Base-by-base conservation (phyloP, 2,329 filamentous ascomycete genomes). In the Pleomassaria siparia region DNA sequence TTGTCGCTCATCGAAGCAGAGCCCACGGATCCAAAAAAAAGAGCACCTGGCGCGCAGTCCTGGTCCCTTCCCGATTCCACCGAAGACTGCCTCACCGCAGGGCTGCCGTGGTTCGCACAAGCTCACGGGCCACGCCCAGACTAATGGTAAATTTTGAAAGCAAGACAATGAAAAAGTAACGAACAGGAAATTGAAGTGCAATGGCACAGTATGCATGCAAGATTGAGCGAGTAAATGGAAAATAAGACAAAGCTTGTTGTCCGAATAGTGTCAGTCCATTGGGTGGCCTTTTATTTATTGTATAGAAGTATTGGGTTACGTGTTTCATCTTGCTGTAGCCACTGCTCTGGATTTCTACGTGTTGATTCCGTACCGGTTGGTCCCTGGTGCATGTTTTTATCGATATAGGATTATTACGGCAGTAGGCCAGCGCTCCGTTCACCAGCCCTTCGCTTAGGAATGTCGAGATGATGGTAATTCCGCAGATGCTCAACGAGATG, bases 401-500 rank as follows among this genome's bases (percentile, higher is more conserved):
- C 16, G 4, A 24, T 25, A 15, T 40, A 40, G 22, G 22, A 13
- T 20, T 35, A 35, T 13, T 36, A 45, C 7, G 28, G 36, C 7
- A 46, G 49, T 22, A 54, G 33, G 4, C 63, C 64, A 43, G 65
- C 65, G 10, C 53, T 60, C 3, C 65, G 54, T 53, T 70, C 65
- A 8, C 65, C 65, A 4, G 65, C 62, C 41, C 53, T 51, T 25
- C 66, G 53, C 58, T 75, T 75, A 15, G 70, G 71, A 33, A 75
- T 71, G 40, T 78, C 70, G 37, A 75, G 63, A 45, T 77, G 73
- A 58, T 84, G 82, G 50, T 76, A 81, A 35, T 78, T 78, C 43
- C 81, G 70, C 43, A 80, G 62, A 60, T 85, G 82, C 58, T 84
- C 82, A 30, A 72, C 73, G 32, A 82, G 69, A 58, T 84, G 81